Evolutionary conservation across 2,329 filamentous ascomycete species (phyloP), one percentile per base, ranked within the genome.

Genomic region (Xylariaceae sp.): DNA sequence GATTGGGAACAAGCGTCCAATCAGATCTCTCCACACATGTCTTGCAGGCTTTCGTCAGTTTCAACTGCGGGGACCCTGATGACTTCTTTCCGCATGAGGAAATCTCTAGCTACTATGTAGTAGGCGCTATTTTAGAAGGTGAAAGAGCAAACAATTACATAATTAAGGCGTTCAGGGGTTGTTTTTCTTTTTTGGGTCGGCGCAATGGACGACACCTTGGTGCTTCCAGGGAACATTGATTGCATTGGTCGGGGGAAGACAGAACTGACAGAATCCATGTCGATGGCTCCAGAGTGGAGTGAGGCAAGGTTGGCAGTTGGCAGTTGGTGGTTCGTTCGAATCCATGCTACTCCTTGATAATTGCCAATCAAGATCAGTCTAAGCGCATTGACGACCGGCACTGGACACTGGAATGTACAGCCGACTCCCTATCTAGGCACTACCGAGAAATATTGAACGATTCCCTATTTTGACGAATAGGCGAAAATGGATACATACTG

Each of bases 1-100:
- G 41, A 21, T n/a, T 43, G 51, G 40, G 60, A 66, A 64, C 59
- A 59, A 37, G 14, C 19, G 45, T 7, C 67, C 67, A 69, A 70
- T 68, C 43, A 59, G n/a, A 48, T 32, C 52, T 51, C 50, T 52
- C 52, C 59, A 46, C 56, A 47, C 53, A 57, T 54, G 56, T 56
- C 60, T 53, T 61, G 60, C 62, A 57, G 60, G 57, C 54, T 48
- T 50, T 57, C 52, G 59, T 58, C 57, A 20, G 60, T 66, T 65
- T 63, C 60, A 61, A 61, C 49, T 63, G 56, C 48, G 48, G 43
- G 44, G 57, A 50, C 32, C 56, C 61, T 48, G 16, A 56, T 26
- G 20, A 10, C 21, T 43, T 45, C 41, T 57, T 50, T 53, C 54
- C 47, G 16, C 57, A 57, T 44, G 18, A 50, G 54, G 41, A 43